Evolutionary conservation across 768 basidiomycete genomes (phyloP).

Genomic region (Tulasnella sp.): DNA sequence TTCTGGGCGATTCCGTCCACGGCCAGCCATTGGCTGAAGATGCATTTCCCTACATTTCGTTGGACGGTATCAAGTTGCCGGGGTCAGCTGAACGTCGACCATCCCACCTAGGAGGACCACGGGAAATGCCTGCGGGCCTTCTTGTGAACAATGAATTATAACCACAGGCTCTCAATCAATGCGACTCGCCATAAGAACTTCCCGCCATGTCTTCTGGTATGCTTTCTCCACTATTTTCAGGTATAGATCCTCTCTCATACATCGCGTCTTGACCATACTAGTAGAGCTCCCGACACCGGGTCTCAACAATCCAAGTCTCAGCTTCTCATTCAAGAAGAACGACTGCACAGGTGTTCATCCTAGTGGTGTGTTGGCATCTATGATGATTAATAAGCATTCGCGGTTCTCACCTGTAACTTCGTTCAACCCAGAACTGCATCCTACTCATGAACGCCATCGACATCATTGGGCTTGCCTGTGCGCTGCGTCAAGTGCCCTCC

Average conservation of each 20-base stretch:
- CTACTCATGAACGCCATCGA: neutral
- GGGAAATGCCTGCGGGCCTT: neutral
- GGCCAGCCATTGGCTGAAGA: neutral
- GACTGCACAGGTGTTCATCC: neutral
- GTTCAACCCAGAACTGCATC: neutral
- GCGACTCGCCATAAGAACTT: neutral
- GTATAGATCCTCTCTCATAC: neutral
- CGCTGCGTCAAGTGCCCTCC: neutral
- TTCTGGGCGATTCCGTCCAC: too few species aligned
- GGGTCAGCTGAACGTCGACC: neutral
- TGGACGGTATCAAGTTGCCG: neutral
- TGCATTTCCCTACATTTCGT: neutral
- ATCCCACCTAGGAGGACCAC: neutral
- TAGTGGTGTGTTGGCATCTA: neutral
- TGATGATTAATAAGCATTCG: too few species aligned
- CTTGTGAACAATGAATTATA: neutral
- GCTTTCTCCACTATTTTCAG: neutral
- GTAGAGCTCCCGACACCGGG: neutral
- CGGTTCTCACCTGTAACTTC: neutral
- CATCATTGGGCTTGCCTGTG: neutral
- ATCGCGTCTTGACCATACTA: neutral
- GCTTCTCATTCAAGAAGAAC: neutral
- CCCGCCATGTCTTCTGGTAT: neutral
- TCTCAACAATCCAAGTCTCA: neutral
- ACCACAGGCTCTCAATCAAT: neutral